Evolutionary conservation across 495 filamentous ascomycete species (phyloP), one percentile per base, ranked within the genome.

Genomic region (Elaphomyces granulatus): DNA sequence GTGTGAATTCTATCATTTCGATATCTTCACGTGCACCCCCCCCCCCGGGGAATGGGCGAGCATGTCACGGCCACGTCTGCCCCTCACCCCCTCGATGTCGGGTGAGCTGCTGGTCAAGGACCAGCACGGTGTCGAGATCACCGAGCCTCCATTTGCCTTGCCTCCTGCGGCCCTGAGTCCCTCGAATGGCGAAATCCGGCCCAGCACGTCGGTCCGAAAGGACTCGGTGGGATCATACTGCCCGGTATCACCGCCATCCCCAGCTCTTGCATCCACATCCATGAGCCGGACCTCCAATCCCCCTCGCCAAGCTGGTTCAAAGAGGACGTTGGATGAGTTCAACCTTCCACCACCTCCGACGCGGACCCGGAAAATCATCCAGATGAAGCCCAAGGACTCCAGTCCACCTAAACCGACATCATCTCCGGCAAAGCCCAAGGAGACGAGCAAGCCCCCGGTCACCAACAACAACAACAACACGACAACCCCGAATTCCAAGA

Each of bases 281-380:
- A 49, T 51, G 10, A 50, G 54, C 18, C 50, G 51, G 7, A 58
- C 61, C 3, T 66, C 76, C 44, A 75, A 77, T 42, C 65, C 67
- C 15, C 68, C 77, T 14, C 66, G 73, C 21, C 70, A 78, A 34
- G 60, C 72, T 1, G 51, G 68, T 3, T 55, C 64, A 39, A 68
- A 74, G 53, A 52, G 63, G 7, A 56, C 64, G 1, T 53, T 60
- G 26, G 62, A 70, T 15, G 64, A 73, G 18, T 87, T 93, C 50
- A 73, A 80, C 14, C 71, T 98, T 3, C 90, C 90, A 15, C 90
- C 92, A 2, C 90, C 90, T 12, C 90, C 90, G 0, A 92, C 87
- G 9, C 69, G 90, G 36, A 82, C 85, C 20, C 77, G 92, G 46
- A 95, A 87, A 64, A 96, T 98, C 53, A 96, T 96, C 36, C 90